phyloP scores from a whole-genome alignment of 805 yeast species.

The Kodamaea leandrae region DNA sequence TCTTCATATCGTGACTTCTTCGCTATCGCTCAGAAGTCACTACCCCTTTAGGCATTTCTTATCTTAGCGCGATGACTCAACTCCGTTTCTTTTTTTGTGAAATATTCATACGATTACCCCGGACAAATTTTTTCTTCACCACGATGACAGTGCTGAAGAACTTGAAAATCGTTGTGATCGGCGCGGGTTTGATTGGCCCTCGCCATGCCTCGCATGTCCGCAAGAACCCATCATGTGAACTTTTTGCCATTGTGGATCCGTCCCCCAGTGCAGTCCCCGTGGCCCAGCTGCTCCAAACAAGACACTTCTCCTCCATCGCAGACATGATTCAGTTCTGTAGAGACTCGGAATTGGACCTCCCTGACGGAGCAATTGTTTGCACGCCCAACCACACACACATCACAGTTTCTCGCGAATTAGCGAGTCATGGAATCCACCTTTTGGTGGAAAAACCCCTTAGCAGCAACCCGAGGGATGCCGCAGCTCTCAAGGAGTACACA shows the following conservation, averaged over 20 bases:
- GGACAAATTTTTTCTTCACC: neutral
- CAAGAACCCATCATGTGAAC: conserved; percentile 18
- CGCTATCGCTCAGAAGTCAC: too few relatives aligned
- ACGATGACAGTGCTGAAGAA: conserved; percentile 12
- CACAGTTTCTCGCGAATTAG: conserved; percentile 31
- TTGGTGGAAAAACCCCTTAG: conserved; percentile 43
- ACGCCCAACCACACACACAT: conserved; percentile 45
- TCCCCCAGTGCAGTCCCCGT: conserved; percentile 19
- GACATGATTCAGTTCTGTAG: conserved; percentile 21
- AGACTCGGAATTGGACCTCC: conserved; percentile 19
- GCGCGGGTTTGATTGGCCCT: conserved; percentile 30
- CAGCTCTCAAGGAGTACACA: conserved; percentile 29
- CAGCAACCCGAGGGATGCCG: conserved; percentile 32
- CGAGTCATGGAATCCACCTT: conserved; percentile 34
- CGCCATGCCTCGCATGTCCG: conserved; percentile 25
- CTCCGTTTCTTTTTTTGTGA: neutral
- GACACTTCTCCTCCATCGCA: conserved; percentile 19
- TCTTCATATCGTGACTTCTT: too few relatives aligned
- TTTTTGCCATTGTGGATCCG: conserved; percentile 28
- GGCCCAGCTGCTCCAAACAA: conserved; percentile 17
- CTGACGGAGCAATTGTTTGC: conserved; percentile 41
- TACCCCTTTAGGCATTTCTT: neutral
- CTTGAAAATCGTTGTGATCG: conserved; percentile 18
- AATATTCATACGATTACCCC: neutral
- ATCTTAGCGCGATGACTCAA: neutral